Conservation (phyloP, 768 basidiomycete genomes). For the Leucocoprinus birnbaumii region DNA sequence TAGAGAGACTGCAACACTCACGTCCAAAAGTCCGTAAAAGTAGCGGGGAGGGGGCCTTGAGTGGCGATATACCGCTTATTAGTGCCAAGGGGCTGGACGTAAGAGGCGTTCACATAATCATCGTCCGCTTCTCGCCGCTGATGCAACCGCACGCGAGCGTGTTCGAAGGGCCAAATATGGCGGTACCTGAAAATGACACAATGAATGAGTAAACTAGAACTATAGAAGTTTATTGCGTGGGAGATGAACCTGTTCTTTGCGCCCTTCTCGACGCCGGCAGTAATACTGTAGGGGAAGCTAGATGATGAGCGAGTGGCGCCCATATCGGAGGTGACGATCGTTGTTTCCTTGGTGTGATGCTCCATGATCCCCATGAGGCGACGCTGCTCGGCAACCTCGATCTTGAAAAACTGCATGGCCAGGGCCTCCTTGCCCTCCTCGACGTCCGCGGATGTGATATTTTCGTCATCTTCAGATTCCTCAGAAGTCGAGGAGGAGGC, state of each 20-base stretch:
- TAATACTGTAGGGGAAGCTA: slow-evolving; percentile 88
- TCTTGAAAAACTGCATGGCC: slow-evolving; percentile 90
- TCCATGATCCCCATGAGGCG: slow-evolving; percentile 90
- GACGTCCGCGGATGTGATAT: slow-evolving; percentile 32
- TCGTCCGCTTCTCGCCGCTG: slow-evolving; percentile 37
- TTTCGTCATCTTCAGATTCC: slow-evolving; percentile 28
- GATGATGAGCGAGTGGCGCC: slow-evolving; percentile 13
- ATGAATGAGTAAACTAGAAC: slow-evolving; percentile 1
- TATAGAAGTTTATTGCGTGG: background rate
- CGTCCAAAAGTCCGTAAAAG: slow-evolving; percentile 94
- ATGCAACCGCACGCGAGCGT: slow-evolving; percentile 80
- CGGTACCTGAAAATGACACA: slow-evolving; percentile 59
- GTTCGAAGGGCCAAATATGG: slow-evolving; percentile 97
- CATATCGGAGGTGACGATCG: slow-evolving; percentile 17
- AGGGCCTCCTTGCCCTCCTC: slow-evolving; percentile 77
- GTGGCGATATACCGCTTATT: slow-evolving; percentile 88
- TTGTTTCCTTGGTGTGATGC: slow-evolving; percentile 73
- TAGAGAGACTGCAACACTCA: slow-evolving; percentile 34
- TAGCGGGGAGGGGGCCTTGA: slow-evolving; percentile 89
- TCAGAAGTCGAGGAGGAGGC: slow-evolving; percentile 22
- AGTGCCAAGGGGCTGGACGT: slow-evolving; percentile 85
- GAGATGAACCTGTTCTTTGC: slow-evolving; percentile 81
- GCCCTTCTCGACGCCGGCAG: slow-evolving; percentile 93
- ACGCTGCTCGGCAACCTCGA: slow-evolving; percentile 89
- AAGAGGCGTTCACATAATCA: slow-evolving; percentile 96